A percentile compares a stretch with the other conserved stretches of the same genome.
phyloP scores from a whole-genome alignment of 2,329 filamentous ascomycete species.

The Huntiella omanensis region DNA sequence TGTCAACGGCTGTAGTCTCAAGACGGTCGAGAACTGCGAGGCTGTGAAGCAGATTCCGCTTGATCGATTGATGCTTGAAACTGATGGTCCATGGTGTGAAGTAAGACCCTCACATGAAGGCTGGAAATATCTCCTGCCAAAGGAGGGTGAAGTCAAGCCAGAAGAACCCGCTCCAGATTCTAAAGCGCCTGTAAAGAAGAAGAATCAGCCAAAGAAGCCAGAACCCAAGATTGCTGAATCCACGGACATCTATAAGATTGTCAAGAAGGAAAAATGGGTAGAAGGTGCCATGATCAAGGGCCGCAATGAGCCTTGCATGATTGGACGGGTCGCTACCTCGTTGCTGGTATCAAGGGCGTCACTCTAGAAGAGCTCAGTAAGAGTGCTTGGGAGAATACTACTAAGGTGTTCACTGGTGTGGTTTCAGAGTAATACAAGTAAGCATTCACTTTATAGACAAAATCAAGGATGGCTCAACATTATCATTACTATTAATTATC shows the following conservation, averaged over 20 bases:
- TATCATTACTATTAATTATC: background rate
- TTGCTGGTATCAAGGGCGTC: constrained; percentile 71
- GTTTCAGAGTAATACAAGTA: constrained; percentile 20
- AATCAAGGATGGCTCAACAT: background rate
- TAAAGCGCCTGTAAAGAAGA: constrained; percentile 13
- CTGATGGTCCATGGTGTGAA: constrained; percentile 95
- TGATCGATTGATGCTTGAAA: constrained; percentile 77
- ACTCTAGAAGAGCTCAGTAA: constrained; percentile 68
- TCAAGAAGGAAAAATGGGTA: constrained; percentile 93
- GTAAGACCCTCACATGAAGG: constrained; percentile 78
- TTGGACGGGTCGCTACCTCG: constrained; percentile 70
- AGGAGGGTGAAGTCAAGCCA: constrained; percentile 11
- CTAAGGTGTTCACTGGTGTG: constrained; percentile 53
- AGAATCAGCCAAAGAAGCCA: constrained; percentile 23
- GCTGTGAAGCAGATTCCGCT: constrained; percentile 67
- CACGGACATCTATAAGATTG: constrained; percentile 54
- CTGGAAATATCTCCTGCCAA: constrained; percentile 41
- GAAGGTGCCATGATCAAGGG: constrained; percentile 83
- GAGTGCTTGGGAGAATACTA: constrained; percentile 67
- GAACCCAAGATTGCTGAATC: constrained; percentile 47
- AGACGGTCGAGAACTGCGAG: constrained; percentile 75
- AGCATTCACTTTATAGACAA: background rate
- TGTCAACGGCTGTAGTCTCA: constrained; percentile 93
- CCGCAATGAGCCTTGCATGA: constrained; percentile 79
- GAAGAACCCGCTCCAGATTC: constrained; percentile 1